Conservation (phyloP, 192 early-diverging fungal species). For the Kickxella alabastrina region DNA sequence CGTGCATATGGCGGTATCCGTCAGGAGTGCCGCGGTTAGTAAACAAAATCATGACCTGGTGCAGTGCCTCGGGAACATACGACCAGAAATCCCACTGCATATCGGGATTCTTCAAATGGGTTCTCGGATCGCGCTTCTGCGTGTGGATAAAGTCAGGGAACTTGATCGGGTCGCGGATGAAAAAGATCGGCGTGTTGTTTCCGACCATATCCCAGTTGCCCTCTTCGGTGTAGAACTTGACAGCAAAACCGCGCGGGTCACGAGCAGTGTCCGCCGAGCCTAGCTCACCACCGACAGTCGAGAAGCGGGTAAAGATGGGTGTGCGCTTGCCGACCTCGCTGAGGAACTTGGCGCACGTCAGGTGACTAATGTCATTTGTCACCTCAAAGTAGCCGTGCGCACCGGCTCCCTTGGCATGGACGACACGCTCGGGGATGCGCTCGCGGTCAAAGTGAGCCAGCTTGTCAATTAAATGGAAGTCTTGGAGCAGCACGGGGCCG, state of each 20-base stretch:
- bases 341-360: conserved; percentile 62
- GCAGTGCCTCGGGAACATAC: conserved; percentile 59
- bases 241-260: conserved; percentile 67
- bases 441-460: conserved; percentile 71
- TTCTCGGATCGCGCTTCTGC: too few relatives aligned
- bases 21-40: conserved; percentile 72
- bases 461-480: conserved; percentile 65
- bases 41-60: conserved; percentile 66
- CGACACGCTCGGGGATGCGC: conserved; percentile 72
- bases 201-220: too few relatives aligned
- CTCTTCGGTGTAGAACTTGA: conserved; percentile 76
- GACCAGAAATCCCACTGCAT: conserved; percentile 64
- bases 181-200: too few relatives aligned
- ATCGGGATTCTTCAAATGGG: conserved; percentile 66
- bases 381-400: conserved; percentile 74
- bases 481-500: conserved; percentile 57
- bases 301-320: conserved; percentile 65
- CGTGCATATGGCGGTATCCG: conserved; percentile 67
- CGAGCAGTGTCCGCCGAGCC: conserved; percentile 65
- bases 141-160: too few relatives aligned
- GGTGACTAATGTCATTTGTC: conserved; percentile 57
- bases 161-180: too few relatives aligned
- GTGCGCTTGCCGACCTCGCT: conserved; percentile 60
- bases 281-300: conserved; percentile 58
- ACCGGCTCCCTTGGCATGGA: conserved; percentile 70